These are phyloP conservation scores for Fistulinella staudtii DNA, from an alignment of 1,284 basidiomycete genomes.

Conservation along the genomic window DNA sequence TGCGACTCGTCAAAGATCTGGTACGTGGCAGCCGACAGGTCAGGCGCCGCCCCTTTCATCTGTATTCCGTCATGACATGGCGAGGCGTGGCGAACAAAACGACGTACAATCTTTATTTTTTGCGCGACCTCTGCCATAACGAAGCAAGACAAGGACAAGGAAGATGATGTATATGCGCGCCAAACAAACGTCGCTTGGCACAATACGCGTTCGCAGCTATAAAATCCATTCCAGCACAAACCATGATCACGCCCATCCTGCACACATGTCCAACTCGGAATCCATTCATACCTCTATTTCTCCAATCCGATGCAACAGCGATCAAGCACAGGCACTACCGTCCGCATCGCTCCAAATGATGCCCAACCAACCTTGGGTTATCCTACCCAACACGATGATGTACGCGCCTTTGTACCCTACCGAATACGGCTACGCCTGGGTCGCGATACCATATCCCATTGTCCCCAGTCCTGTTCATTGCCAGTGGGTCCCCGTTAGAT, in stretches of 20 bases:
- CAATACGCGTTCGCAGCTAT: constrained; percentile 16
- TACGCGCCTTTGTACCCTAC: no score
- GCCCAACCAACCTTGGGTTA: no score
- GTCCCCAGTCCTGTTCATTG: constrained; percentile 28
- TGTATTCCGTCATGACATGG: constrained; percentile 25
- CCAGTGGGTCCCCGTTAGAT: constrained; percentile 44
- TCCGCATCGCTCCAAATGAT: no score
- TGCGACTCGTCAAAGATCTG: constrained; percentile 93
- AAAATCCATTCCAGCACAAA: no score
- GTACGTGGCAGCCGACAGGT: constrained; percentile 89
- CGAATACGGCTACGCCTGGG: no score
- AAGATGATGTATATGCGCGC: not conserved
- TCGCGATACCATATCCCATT: no score
- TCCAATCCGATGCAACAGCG: no score
- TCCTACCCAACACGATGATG: no score
- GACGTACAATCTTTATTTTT: constrained; percentile 55
- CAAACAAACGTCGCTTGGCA: not conserved
- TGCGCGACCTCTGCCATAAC: constrained; percentile 47
- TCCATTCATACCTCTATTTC: no score
- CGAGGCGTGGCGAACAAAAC: not conserved
- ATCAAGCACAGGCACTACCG: no score
- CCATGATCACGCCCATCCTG: no score
- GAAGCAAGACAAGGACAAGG: not conserved
- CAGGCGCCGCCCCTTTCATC: constrained; percentile 75
- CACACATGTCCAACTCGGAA: no score